Evolutionary conservation across 345 rosid genomes (phyloP).

Genomic region (Eucalyptus globulus): DNA sequence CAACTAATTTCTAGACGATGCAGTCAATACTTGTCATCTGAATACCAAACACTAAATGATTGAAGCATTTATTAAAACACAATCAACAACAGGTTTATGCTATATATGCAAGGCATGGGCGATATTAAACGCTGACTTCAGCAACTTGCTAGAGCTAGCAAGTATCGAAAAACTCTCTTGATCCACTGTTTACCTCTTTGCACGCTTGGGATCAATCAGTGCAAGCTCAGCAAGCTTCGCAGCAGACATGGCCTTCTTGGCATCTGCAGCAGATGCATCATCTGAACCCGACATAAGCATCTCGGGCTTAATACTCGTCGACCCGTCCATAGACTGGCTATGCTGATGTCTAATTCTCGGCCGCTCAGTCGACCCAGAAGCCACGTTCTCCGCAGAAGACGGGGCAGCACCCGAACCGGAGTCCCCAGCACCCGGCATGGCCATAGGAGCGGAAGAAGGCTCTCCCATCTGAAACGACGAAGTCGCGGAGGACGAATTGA

Average conservation of each 20-base stretch:
- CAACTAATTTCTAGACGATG: not conserved
- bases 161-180: not conserved
- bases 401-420: not conserved
- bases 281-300: conserved; percentile 80
- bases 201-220: conserved; percentile 92
- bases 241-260: conserved; percentile 88
- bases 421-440: not conserved
- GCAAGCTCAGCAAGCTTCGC: conserved; percentile 99
- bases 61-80: not conserved
- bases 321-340: conserved; percentile 95
- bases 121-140: not conserved
- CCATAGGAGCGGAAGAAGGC: conserved; percentile 8
- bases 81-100: not conserved
- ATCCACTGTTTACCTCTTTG: conserved; percentile 59
- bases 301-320: conserved; percentile 66
- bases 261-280: conserved; percentile 40
- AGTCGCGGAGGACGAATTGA: conserved; percentile 67
- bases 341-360: conserved; percentile 94
- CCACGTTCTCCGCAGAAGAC: conserved; percentile 12
- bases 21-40: not conserved
- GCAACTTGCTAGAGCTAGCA: not conserved
- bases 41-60: not conserved
- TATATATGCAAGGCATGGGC: not conserved
- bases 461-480: conserved; percentile 48
- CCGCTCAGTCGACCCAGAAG: conserved; percentile 29